Evolutionary conservation across 495 filamentous ascomycete species (phyloP), one percentile per base, ranked within the genome.

Genomic region (Penicillium mononematosum): DNA sequence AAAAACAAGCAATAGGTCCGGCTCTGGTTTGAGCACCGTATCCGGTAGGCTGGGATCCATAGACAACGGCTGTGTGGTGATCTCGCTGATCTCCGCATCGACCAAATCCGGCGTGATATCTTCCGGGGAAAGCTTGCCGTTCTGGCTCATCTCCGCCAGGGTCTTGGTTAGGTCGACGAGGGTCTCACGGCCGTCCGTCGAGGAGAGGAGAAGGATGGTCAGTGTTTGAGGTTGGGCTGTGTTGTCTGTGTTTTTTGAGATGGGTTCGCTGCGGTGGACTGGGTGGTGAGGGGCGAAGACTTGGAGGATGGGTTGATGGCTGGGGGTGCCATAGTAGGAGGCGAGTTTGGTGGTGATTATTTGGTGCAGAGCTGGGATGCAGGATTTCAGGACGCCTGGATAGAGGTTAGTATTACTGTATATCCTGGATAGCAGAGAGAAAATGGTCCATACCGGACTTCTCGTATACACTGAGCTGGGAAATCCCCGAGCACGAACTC

Each of bases 151-250:
- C 62, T 96, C 90, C 6, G 92, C 83, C 9, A 98, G 79, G 4
- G 95, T 97, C 66, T 92, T 95, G 43, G 95, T 98, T 25, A 98
- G 81, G 71, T 98, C 94, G 10, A 97, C 92, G 53, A 98, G 80
- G 10, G 93, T 96, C 65, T 95, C 89, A 38, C 92, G 87, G 32
- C 93, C 92, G 66, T 98, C 94, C 38, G 91, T 88, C 22, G 87
- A 83, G 31, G 90, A 93, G 41, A 98, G 79, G 29, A 98, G 84
- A n/a, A 96, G 78, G n/a, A 96, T 74, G 6, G 85, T 86, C 5
- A 98, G 71, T 51, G 88, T 82, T n/a, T 34, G 10, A 11, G 11
- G 31, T 14, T 34, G 31, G 31, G 31, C 10, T 34, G 31, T 34
- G 11, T 11, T 34, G 31, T 34, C 31, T 3, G 66, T 68, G 11